Evolutionary conservation across 2,329 filamentous ascomycete genomes (phyloP), one percentile per base, ranked within the genome.

Genomic region (Akanthomyces uredinophilus): DNA sequence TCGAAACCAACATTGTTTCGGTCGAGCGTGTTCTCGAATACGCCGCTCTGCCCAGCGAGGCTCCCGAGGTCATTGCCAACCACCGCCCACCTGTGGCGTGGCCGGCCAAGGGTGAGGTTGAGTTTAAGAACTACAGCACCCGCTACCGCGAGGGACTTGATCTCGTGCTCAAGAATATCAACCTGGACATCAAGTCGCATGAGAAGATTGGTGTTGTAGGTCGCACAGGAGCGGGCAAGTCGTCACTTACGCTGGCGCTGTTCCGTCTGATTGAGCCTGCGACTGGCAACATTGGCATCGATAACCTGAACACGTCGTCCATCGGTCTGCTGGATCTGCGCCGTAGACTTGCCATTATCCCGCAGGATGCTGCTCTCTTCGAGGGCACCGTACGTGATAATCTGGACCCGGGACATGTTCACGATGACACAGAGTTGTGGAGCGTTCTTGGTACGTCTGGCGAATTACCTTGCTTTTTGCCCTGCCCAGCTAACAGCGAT

Each of bases 1-100:
- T 99, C n/a, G 96, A 99, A 81, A 98, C 94, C n/a, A 99, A 99
- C 76, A 99, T 99, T 71, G 94, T 99, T 51, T 96, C 94, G 11
- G 95, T 99, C 43, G 95, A 99, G 82, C 90, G 95, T 71, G 93
- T 99, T 53, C 87, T 99, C 55, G 96, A 99, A 76, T 99, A 99
- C 77, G 91, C 94, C 63, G 84, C 85, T 56, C 83, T 99, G 65
- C 93, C 94, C 29, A 95, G 90, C 74, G 95, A 99, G 78, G 94
- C 95, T 56, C 92, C 93, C 8, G 95, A 99, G 74, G 91, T 98
- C 67, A 90, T 98, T 69, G 89, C 91, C 71, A 89, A 91, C 75
- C 89, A 90, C 72, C 84, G 94, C 54, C 94, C 95, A 46, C 87
- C 92, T 11, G 91, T 92, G 65, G 90, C 91, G 69, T 99, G 95